A percentile compares a stretch with the other conserved stretches of the same genome.
phyloP scores from a whole-genome alignment of 2,329 filamentous ascomycete species.

The Fusarium proliferatum region DNA sequence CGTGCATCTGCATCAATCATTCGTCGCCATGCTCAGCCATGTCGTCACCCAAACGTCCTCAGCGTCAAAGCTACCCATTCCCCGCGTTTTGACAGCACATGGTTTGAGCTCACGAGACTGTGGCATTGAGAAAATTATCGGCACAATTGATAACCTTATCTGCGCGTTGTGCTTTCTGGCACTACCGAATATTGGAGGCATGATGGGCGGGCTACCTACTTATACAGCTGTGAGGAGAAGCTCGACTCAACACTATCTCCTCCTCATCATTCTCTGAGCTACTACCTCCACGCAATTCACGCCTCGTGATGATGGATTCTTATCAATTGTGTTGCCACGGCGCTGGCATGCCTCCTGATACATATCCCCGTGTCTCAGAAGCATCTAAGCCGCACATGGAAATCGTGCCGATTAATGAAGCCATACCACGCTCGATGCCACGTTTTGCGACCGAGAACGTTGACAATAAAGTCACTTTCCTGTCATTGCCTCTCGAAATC shows the following conservation, averaged over 20 bases:
- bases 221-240: conserved; percentile 18
- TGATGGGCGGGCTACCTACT: conserved; percentile 11
- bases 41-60: conserved; percentile 36
- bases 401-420: conserved; percentile 10
- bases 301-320: conserved; percentile 12
- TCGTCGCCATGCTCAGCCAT: conserved; percentile 19
- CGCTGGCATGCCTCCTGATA: conserved; percentile 10
- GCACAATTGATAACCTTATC: not conserved
- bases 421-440: conserved; percentile 11
- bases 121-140: conserved; percentile 10
- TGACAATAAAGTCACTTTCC: conserved; percentile 20
- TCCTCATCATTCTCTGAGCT: not conserved
- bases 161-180: conserved; percentile 18
- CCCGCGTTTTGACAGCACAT: conserved; percentile 33
- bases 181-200: not conserved
- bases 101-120: conserved; percentile 28
- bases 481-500: conserved; percentile 58
- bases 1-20: conserved; percentile 11
- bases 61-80: conserved; percentile 21
- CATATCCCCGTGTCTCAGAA: not conserved
- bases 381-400: conserved; percentile 15
- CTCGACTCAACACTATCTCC: not conserved
- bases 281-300: not conserved
- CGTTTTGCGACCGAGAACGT: not conserved
- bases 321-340: conserved; percentile 32